Evolutionary conservation across 441 rosid species (phyloP).

Genomic region (Arabidopsis lyrata): DNA sequence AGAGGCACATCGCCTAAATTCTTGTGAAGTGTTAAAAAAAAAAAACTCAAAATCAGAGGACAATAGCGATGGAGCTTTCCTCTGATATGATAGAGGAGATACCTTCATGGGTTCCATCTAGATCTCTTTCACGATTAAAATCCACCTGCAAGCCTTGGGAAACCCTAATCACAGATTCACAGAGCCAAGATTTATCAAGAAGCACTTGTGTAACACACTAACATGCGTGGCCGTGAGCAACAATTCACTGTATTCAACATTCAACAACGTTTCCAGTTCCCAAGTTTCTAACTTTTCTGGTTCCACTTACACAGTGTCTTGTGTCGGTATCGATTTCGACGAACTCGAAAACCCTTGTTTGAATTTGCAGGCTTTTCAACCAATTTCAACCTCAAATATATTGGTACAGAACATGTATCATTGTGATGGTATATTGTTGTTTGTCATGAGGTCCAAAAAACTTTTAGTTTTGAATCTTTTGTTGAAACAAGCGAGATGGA

Average conservation of each 20-base stretch:
- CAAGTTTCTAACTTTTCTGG: background rate
- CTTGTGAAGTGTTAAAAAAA: background rate
- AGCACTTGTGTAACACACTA: background rate
- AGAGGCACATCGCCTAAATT: background rate
- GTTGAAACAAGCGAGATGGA: conserved; percentile 14
- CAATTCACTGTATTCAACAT: conserved; percentile 2
- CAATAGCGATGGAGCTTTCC: background rate
- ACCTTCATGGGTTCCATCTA: conserved; percentile 15
- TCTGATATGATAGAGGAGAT: conserved; percentile 14
- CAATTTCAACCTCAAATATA: background rate
- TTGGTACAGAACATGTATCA: background rate
- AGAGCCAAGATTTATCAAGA: conserved; percentile 2
- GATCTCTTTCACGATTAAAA: background rate
- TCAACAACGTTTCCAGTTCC: background rate
- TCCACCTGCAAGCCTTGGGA: conserved; percentile 1
- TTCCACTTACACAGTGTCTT: conserved; percentile 6
- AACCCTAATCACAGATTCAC: background rate
- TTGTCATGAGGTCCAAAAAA: background rate
- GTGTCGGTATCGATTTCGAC: background rate
- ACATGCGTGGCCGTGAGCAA: conserved; percentile 22
- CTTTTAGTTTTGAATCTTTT: conserved; percentile 12
- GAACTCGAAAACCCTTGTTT: background rate
- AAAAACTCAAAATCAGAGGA: background rate
- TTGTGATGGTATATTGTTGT: conserved; percentile 25
- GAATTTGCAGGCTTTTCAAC: background rate